A percentile compares a stretch with the other conserved stretches of the same genome.
These are phyloP conservation scores for Hebeloma cylindrosporum DNA, from an alignment of 768 basidiomycete genomes.

Conservation along the genomic window DNA sequence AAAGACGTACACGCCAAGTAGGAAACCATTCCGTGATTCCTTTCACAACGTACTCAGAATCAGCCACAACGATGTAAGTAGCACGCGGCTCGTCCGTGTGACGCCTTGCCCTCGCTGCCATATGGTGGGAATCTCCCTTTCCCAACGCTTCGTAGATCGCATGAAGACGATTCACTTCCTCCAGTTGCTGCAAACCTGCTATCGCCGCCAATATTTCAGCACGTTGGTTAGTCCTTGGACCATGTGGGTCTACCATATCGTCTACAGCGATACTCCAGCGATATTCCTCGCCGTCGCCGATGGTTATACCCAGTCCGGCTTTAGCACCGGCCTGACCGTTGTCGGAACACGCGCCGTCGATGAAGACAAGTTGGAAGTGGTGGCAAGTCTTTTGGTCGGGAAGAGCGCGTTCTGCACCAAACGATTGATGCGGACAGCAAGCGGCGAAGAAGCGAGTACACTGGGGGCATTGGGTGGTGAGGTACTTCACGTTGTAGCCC, in stretches of 20 bases:
- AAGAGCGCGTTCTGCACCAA: too few species aligned
- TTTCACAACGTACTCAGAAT: conserved; percentile 13
- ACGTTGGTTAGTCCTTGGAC: conserved; percentile 17
- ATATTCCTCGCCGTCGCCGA: conserved; percentile 22
- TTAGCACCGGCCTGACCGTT: conserved; percentile 28
- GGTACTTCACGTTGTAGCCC: too few species aligned
- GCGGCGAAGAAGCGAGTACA: too few species aligned
- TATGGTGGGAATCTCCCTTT: background rate
- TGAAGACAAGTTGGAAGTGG: conserved; percentile 29
- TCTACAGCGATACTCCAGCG: conserved; percentile 1
- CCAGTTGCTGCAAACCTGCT: background rate
- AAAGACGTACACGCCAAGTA: conserved; percentile 7
- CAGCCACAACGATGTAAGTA: conserved; percentile 11
- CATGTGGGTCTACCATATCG: conserved; percentile 11
- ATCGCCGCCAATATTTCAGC: conserved; percentile 17
- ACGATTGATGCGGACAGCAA: too few species aligned
- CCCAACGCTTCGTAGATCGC: background rate
- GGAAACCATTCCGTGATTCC: conserved; percentile 13
- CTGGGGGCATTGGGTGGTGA: too few species aligned
- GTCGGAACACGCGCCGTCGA: conserved; percentile 33
- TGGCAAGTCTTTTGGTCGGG: conserved; percentile 25
- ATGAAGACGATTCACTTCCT: too few species aligned
- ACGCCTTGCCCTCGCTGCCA: too few species aligned
- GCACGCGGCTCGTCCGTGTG: conserved; percentile 1
- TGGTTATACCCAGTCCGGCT: conserved; percentile 30